Percentiles rank a stretch among this genome's conserved stretches.
phyloP scores from a whole-genome alignment of 371 early-diverging fungal genomes.

The Circinella umbellata region DNA sequence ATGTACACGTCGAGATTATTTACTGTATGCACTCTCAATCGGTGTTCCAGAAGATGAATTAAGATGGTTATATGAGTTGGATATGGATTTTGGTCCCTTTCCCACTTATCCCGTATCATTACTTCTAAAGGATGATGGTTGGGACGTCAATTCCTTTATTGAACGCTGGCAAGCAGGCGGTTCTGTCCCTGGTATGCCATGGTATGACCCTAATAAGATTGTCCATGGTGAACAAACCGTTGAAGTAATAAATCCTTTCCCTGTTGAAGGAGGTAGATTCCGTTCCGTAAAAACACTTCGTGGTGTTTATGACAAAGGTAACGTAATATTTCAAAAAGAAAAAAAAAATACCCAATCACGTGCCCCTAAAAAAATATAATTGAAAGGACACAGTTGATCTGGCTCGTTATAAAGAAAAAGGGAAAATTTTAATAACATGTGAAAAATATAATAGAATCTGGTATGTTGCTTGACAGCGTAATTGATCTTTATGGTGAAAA shows the following conservation, averaged over 20 bases:
- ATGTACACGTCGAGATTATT: constrained; percentile 70
- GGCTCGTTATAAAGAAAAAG: background rate
- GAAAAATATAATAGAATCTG: constrained; percentile 47
- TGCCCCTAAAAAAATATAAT: background rate
- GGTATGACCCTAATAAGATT: constrained; percentile 66
- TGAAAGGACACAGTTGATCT: background rate
- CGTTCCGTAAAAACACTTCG: constrained; percentile 42
- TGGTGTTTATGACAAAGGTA: constrained; percentile 62
- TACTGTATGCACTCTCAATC: constrained; percentile 73
- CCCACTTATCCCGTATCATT: constrained; percentile 75
- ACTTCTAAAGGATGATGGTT: constrained; percentile 53
- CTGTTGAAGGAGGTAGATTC: constrained; percentile 60
- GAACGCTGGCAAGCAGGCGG: constrained; percentile 37
- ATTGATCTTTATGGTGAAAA: constrained; percentile 59
- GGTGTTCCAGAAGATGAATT: constrained; percentile 65
- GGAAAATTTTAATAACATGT: constrained; percentile 9
- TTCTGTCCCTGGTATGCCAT: constrained; percentile 65
- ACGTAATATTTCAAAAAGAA: no score
- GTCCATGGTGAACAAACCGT: constrained; percentile 79
- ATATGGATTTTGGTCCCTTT: constrained; percentile 57
- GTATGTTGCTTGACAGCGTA: constrained; percentile 69
- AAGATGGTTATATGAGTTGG: constrained; percentile 69
- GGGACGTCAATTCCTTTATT: constrained; percentile 68
- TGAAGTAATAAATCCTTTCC: constrained; percentile 64
- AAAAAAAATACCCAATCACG: no score